Evolutionary conservation across 495 filamentous ascomycete genomes (phyloP), one percentile per base, ranked within the genome.

Genomic region (Xylaria telfairii): DNA sequence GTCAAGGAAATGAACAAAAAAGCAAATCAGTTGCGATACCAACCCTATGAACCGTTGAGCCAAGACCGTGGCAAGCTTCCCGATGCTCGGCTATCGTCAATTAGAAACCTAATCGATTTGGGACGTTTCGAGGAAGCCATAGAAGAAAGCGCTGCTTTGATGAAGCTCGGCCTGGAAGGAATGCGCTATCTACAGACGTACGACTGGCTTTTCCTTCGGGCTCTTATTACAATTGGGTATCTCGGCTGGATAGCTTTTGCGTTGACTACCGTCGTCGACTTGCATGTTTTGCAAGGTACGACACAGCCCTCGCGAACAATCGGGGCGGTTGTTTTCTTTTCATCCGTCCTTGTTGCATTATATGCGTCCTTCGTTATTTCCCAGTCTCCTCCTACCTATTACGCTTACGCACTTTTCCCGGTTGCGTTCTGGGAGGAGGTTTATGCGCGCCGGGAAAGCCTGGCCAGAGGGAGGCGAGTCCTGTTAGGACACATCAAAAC

Each of bases 381-480:
- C 46, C 86, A 88, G 39, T 95, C 94, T 3, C 90, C 95, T 0
- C 84, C 87, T 72, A 92, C 92, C 6, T 99, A 98, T 78, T 98
- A 98, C 73, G 90, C 90, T 30, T 99, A 98, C 77, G 94, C 89
- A 6, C 85, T 95, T 72, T 99, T 98, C 79, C 95, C 96, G 0
- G 89, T 96, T 2, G 88, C 90, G 56, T 98, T 99, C 84, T 99
- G 96, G 96, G 95, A 98, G 77, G 96, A 97, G 74, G 94, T 98
- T 0, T 93, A 92, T 77, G 93, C 92, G 4, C 88, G 93, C 10
- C 85, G 94, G 56, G 86, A 87, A 61, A 90, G 93, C 64, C 75
- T 98, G 53, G 71, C 79, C 56, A 85, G 90, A 70, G 96, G 94
- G 10, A 86, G 87, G 51, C 86, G 86, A 70, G 86, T 88, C 60